Conservation (phyloP, 2,329 filamentous ascomycete species). For the Phialophora macrospora region DNA sequence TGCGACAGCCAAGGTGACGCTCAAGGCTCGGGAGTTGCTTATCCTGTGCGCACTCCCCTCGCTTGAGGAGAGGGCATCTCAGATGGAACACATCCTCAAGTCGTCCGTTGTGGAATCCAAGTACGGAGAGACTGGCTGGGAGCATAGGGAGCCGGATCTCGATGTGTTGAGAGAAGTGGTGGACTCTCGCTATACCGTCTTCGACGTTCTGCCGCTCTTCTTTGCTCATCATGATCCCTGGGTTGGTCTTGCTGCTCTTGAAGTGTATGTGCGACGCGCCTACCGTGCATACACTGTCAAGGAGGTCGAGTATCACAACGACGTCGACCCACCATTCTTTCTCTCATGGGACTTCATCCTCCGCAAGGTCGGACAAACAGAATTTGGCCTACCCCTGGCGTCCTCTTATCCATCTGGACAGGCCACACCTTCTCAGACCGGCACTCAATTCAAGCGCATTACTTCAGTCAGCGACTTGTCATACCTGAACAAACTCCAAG, state of each 20-base stretch:
- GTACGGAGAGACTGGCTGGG: constrained; percentile 96
- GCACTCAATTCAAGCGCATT: constrained; percentile 76
- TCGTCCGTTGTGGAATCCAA: constrained; percentile 95
- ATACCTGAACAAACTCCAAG: constrained; percentile 74
- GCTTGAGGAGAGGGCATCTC: constrained; percentile 87
- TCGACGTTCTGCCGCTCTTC: constrained; percentile 93
- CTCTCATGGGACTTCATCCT: constrained; percentile 96
- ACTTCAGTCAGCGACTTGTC: constrained; percentile 97
- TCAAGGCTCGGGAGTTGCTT: constrained; percentile 95
- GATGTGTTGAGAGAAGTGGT: constrained; percentile 96
- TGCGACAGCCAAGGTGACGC: constrained; percentile 88
- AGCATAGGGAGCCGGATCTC: constrained; percentile 88
- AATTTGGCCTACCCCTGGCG: constrained; percentile 80
- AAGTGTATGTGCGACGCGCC: constrained; percentile 93
- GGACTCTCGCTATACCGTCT: constrained; percentile 97
- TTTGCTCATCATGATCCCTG: constrained; percentile 93
- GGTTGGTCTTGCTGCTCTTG: constrained; percentile 90
- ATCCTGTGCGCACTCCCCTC: constrained; percentile 97
- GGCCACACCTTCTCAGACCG: constrained; percentile 69
- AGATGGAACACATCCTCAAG: constrained; percentile 98
- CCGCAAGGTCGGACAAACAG: constrained; percentile 87
- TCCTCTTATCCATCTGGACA: constrained; percentile 84
- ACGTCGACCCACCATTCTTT: constrained; percentile 74
- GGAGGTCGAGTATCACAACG: constrained; percentile 82
- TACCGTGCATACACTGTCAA: constrained; percentile 96